Percentiles rank a stretch among this genome's conserved stretches.
These are phyloP conservation scores for Wickerhamiella spandovensis DNA, from an alignment of 805 yeast genomes.

Conservation along the genomic window DNA sequence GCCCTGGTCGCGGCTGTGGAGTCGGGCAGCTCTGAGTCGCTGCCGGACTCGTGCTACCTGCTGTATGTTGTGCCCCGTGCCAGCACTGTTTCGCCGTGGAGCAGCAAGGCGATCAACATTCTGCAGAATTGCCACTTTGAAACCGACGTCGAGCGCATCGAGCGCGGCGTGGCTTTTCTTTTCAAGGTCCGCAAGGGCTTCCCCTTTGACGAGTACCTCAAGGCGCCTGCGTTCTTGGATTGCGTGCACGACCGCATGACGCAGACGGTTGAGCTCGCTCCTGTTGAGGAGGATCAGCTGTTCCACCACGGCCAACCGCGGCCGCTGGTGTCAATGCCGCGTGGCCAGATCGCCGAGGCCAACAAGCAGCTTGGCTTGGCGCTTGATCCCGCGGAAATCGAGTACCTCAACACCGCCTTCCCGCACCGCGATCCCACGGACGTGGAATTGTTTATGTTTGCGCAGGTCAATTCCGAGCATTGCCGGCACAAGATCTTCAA, in stretches of 20 bases:
- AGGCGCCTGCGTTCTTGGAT: constrained; percentile 45
- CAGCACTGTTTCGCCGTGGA: constrained; percentile 98
- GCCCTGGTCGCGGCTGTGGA: constrained; percentile 28
- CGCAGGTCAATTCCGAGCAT: constrained; percentile 98
- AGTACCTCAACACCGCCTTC: constrained; percentile 74
- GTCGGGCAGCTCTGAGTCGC: constrained; percentile 13
- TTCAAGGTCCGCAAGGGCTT: constrained; percentile 60
- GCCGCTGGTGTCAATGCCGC: constrained; percentile 48
- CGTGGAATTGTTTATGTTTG: constrained; percentile 96
- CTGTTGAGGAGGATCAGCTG: constrained; percentile 47
- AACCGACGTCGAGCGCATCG: constrained; percentile 63
- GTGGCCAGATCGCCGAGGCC: constrained; percentile 56
- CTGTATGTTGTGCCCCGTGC: constrained; percentile 77
- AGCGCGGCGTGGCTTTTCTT: constrained; percentile 73
- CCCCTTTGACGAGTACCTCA: constrained; percentile 44
- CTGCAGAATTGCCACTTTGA: constrained; percentile 75
- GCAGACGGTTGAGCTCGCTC: constrained; percentile 39
- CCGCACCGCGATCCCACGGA: constrained; percentile 89
- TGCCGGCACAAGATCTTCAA: constrained; percentile 98
- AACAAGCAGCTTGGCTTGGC: constrained; percentile 84
- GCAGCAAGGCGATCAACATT: constrained; percentile 95
- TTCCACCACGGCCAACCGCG: constrained; percentile 71
- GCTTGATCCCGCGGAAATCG: constrained; percentile 86
- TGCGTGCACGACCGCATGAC: constrained; percentile 92
- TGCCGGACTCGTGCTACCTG: constrained; percentile 33